Conservation (phyloP, 148 eudicot genomes). For the Cornus kousa region DNA sequence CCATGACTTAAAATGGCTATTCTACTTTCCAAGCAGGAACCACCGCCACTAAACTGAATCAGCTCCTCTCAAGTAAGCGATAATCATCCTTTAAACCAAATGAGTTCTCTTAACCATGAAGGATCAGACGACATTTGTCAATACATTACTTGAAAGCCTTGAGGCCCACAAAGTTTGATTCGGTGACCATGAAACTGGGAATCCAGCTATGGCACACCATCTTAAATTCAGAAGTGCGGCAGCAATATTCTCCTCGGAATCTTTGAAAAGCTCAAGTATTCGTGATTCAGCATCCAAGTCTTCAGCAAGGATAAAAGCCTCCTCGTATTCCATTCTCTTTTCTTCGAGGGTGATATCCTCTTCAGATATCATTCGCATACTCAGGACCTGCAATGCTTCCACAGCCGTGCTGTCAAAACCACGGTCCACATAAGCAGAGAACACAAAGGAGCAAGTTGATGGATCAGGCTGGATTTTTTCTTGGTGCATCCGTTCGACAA, state of each 20-base stretch:
- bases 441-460: constrained; percentile 60
- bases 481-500: constrained; percentile 58
- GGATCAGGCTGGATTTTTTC: constrained; percentile 66
- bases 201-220: constrained; percentile 65
- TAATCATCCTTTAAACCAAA: background rate
- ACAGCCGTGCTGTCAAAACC: constrained; percentile 55
- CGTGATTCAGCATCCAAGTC: constrained; percentile 51
- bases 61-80: background rate
- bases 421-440: constrained; percentile 50
- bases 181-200: constrained; percentile 64
- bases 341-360: constrained; percentile 39
- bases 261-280: constrained; percentile 42
- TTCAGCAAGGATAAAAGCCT: constrained; percentile 48
- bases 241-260: constrained; percentile 30
- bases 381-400: constrained; percentile 84
- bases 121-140: constrained; percentile 13
- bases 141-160: constrained; percentile 43
- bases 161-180: constrained; percentile 65
- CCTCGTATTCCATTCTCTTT: constrained; percentile 38
- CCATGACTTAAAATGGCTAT: background rate
- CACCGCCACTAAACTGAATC: background rate
- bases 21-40: background rate
- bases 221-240: constrained; percentile 61
- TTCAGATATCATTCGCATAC: constrained; percentile 77
- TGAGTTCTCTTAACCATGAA: background rate